Percentiles rank a stretch among this genome's conserved stretches.
phyloP scores from a whole-genome alignment of 108 stramenopile genomes.

The Skeletonema menzelii region DNA sequence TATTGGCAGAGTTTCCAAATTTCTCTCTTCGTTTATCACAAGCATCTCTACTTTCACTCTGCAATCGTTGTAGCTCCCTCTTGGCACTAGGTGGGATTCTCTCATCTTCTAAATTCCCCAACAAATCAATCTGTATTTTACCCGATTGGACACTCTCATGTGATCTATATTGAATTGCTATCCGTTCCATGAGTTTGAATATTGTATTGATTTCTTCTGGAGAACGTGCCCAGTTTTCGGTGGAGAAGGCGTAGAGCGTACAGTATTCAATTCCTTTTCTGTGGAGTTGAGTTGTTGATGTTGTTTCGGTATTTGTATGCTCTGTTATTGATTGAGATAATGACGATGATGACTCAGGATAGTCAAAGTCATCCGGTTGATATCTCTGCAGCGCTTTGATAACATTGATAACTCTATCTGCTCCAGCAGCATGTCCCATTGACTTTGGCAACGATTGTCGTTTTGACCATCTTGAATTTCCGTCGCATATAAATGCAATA shows the following conservation, averaged over 20 bases:
- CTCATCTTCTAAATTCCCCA: conserved; percentile 72
- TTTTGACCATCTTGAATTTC: conserved; percentile 81
- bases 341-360: too few species aligned
- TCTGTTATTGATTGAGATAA: not conserved
- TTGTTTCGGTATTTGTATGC: not conserved
- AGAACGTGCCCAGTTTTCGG: conserved; percentile 90
- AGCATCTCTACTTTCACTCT: conserved; percentile 38
- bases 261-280: conserved; percentile 45
- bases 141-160: conserved; percentile 40
- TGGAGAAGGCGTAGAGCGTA: conserved; percentile 90
- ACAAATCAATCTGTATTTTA: conserved; percentile 54
- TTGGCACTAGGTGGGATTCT: conserved; percentile 63
- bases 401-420: conserved; percentile 56
- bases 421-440: conserved; percentile 60
- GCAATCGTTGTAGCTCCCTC: conserved; percentile 39
- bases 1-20: not conserved
- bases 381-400: conserved; percentile 29
- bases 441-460: conserved; percentile 36
- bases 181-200: conserved; percentile 59
- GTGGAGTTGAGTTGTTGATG: not conserved
- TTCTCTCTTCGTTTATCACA: conserved; percentile 4
- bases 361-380: not conserved
- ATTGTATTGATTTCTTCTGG: conserved; percentile 63
- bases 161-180: conserved; percentile 46
- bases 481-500: conserved; percentile 81